Base-by-base conservation (phyloP, 306 rosid genomes). In the Pachyrhizus erosus region DNA sequence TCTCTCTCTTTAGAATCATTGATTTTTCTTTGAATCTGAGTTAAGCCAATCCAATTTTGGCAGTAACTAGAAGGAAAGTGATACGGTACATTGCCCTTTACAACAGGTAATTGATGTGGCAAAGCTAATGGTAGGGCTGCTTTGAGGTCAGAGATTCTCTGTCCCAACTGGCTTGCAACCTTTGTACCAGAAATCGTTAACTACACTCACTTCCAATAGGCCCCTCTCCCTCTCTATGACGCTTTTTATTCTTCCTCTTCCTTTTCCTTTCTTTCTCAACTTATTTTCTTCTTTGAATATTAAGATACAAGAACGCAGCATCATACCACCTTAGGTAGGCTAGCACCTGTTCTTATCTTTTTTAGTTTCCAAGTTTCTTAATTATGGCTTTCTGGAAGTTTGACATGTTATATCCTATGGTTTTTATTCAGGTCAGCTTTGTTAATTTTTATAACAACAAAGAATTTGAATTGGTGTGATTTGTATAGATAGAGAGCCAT, bases 61-160 rank as follows among this genome's bases (percentile, higher is more conserved):
- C 74, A 65, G 79, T 78, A 24, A 79, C 57, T 24, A 1, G 54
- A 78, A 55, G 67, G 73, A 81, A 68, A 69, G 76, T 70, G 81
- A 46, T 8, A 70, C 62, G 80, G 67, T 75, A 54, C 80, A 42
- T 77, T 88, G 1, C 77, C 82, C 73, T 51, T 86, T 71, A 34
- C 73, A 84, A 80, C 84, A 86, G 54, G 74, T 62, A 72, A 81
- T 72, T 73, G 77, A 84, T 84, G 85, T 82, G 91, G 83, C 84
- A 70, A 86, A 78, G 83, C 82, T 31, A 89, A 49, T 68, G 88
- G 80, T 64, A 54, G 61, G 76, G 77, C 69, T 78, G 78, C 55
- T 75, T 84, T 73, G 77, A 85, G 88, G 88, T 83, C 86, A 82
- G 48, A 70, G 80, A 85, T 91, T 90, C 81, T 89, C 84, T 86